Evolutionary conservation across 2,329 filamentous ascomycete genomes (phyloP), one percentile per base, ranked within the genome.

Genomic region (Sphaceloma murrayae): DNA sequence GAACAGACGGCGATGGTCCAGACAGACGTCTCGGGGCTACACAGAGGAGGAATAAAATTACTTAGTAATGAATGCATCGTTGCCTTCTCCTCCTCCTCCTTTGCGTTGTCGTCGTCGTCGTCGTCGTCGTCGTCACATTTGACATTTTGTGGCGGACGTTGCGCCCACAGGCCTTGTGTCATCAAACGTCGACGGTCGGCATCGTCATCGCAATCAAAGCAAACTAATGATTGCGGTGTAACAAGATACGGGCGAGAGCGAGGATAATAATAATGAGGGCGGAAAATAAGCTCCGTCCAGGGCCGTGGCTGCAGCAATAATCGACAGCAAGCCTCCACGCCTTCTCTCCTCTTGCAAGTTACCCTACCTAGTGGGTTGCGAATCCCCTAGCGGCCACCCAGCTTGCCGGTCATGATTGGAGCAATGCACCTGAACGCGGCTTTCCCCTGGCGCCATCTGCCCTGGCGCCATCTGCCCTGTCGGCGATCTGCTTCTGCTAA

Each of bases 241-340:
- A 38, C 11, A 19, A 19, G 14, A 18, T n/a, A 9, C 17, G 11
- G 19, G 18, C 8, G 19, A 38, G 34, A 38, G 33, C 14, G n/a
- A 14, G 14, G n/a, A n/a, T n/a, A n/a, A n/a, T n/a, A n/a, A n/a
- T n/a, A 26, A 30, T 24, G 22, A 24, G 36, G 14, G 10, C 16
- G 19, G n/a, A n/a, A 40, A 40, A 29, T 40, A 40, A 40, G 36
- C 24, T 40, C 36, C 7, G 24, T 7, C 24, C 24, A 6, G 24
- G 7, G 24, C 24, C 24, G 36, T 40, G 36, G 36, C 36, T 40
- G 36, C 36, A 40, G 36, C 36, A 40, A 40, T 40, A 29, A 40
- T 40, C 36, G 30, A 40, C 36, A 26, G 36, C 30, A 40, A n/a
- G n/a, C n/a, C n/a, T n/a, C n/a, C n/a, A n/a, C n/a, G n/a, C n/a